Conservation (phyloP, 345 rosid genomes). For the Pistacia vera region DNA sequence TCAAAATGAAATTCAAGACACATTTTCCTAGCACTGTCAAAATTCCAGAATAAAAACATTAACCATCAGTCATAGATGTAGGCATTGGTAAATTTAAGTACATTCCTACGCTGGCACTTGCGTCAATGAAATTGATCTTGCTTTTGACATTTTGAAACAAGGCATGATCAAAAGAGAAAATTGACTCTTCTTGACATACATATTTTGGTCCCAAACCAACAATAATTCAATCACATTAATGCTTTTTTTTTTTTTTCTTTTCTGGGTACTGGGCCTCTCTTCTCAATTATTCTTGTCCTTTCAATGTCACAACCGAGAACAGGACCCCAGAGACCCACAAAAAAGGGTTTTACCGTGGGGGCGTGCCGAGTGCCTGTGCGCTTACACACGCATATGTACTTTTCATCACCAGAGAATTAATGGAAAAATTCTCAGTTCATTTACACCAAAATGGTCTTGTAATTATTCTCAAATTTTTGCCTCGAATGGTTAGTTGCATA, state of each 20-base stretch:
- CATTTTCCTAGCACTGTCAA: background rate
- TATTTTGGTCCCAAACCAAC: background rate
- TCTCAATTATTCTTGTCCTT: background rate
- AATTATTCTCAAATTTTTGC: background rate
- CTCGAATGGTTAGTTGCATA: background rate
- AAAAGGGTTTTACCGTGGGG: background rate
- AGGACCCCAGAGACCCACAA: background rate
- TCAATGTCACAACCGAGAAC: background rate
- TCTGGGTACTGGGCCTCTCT: background rate
- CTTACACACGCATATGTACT: background rate
- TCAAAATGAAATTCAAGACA: background rate
- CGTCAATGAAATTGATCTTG: too few species aligned
- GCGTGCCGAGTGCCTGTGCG: too few species aligned
- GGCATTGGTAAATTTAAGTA: background rate
- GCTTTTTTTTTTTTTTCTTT: background rate
- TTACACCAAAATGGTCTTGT: slow-evolving; percentile 6
- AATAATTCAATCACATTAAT: background rate
- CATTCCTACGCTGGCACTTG: too few species aligned
- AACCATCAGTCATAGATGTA: too few species aligned
- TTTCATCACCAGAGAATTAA: background rate
- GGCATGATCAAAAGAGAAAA: background rate
- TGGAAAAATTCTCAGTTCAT: background rate
- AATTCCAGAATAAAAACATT: too few species aligned
- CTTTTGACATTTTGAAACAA: background rate
- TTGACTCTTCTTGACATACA: background rate